Conservation (phyloP, 2,329 filamentous ascomycete species). For the Pyricularia pennisetigena region DNA sequence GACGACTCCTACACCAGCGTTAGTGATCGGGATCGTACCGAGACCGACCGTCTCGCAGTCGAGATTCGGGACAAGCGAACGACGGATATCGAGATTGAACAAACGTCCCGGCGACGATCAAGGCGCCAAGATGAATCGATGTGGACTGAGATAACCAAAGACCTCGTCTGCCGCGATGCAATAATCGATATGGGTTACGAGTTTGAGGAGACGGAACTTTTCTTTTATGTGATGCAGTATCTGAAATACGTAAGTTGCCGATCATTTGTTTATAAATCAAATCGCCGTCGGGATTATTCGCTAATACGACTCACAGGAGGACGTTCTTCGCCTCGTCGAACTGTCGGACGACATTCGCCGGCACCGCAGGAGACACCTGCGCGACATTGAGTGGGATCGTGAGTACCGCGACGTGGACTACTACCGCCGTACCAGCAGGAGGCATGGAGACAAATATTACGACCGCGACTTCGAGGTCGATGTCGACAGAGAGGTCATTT, state of each 20-base stretch:
- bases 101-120: conserved; percentile 29
- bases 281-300: neutral
- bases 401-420: conserved; percentile 22
- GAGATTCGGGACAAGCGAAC: conserved; percentile 27
- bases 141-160: conserved; percentile 97
- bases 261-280: neutral
- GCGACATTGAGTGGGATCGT: conserved; percentile 49
- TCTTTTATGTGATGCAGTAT: conserved; percentile 91
- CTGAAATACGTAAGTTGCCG: conserved; percentile 65
- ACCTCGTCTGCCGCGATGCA: conserved; percentile 77
- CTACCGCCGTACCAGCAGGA: conserved; percentile 23
- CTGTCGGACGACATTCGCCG: conserved; percentile 74
- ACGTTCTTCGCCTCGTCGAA: conserved; percentile 75
- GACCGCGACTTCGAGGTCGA: conserved; percentile 50
- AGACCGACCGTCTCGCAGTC: conserved; percentile 30
- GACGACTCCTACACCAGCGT: conserved; percentile 20
- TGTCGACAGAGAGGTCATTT: conserved; percentile 59
- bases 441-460: conserved; percentile 9
- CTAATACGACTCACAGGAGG: conserved; percentile 49
- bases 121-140: conserved; percentile 55
- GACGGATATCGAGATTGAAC: conserved; percentile 42
- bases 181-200: conserved; percentile 78
- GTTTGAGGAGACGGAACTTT: conserved; percentile 81
- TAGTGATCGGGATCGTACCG: conserved; percentile 16
- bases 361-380: conserved; percentile 40